These are phyloP conservation scores for Tulasnella sp. DNA, from an alignment of 768 basidiomycete species.

Conservation along the genomic window DNA sequence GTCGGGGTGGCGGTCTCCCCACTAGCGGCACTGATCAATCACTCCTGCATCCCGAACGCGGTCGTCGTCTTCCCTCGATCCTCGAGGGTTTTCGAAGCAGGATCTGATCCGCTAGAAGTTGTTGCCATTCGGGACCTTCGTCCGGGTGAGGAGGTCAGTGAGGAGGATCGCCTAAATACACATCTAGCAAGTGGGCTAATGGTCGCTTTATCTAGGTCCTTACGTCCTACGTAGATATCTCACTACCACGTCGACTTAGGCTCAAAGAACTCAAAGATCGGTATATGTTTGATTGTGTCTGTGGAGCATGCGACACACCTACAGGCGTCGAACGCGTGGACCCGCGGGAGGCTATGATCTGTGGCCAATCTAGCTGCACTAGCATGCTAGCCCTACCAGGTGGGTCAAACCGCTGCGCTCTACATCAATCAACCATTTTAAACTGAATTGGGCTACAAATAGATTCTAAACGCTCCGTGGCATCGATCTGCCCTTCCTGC, in stretches of 20 bases:
- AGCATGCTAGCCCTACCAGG: conserved; percentile 11
- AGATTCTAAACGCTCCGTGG: neutral
- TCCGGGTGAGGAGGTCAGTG: conserved; percentile 56
- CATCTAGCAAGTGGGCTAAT: neutral
- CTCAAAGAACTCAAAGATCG: conserved; percentile 51
- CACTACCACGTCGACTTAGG: conserved; percentile 48
- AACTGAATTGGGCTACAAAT: too few species aligned
- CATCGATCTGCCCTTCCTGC: neutral
- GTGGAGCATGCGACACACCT: conserved; percentile 42
- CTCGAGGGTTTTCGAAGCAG: conserved; percentile 37
- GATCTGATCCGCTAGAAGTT: conserved; percentile 46
- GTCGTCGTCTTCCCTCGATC: conserved; percentile 80
- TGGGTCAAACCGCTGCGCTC: neutral
- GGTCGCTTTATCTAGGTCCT: conserved; percentile 43
- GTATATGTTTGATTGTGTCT: conserved; percentile 70
- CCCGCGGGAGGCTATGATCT: conserved; percentile 56
- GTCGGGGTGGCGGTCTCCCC: conserved; percentile 83
- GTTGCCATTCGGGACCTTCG: conserved; percentile 56
- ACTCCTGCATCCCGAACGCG: conserved; percentile 81
- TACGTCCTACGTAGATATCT: conserved; percentile 79
- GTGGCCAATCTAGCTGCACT: conserved; percentile 25
- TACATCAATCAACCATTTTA: neutral
- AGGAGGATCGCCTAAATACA: neutral
- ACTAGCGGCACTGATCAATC: conserved; percentile 68
- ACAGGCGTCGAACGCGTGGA: conserved; percentile 31